A percentile compares a stretch with the other conserved stretches of the same genome.
Conservation (phyloP, 2,329 filamentous ascomycete genomes). For the Dactylellina parvicollis region DNA sequence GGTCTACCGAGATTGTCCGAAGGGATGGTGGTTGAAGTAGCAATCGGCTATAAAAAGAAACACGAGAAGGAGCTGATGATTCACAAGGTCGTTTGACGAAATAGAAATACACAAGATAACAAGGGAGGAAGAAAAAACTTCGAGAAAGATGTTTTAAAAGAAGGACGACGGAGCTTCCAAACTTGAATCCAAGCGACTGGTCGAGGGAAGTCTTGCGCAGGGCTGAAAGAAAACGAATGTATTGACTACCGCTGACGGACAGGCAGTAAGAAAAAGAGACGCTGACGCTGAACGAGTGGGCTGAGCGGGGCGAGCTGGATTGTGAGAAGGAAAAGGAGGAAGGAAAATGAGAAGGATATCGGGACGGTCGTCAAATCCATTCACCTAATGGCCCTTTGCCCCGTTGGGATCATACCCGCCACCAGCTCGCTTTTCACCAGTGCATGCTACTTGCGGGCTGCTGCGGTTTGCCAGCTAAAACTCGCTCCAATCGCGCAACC, state of each 20-base stretch:
- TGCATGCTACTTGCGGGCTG: not conserved
- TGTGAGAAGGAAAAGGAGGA: conserved; percentile 47
- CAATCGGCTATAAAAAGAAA: conserved; percentile 51
- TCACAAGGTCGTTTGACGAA: conserved; percentile 6
- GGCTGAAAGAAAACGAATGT: conserved; percentile 22
- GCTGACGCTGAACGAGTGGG: conserved; percentile 50
- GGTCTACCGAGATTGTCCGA: conserved; percentile 51
- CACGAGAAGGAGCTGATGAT: conserved; percentile 33
- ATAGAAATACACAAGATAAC: not conserved
- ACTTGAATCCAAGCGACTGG: conserved; percentile 24
- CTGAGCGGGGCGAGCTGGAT: conserved; percentile 47
- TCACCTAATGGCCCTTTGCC: conserved; percentile 28
- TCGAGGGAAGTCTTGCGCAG: conserved; percentile 28
- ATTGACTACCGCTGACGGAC: conserved; percentile 27
- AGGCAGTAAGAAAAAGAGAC: conserved; percentile 28
- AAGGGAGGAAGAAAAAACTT: not conserved
- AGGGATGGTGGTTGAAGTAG: conserved; percentile 21
- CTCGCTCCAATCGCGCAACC: conserved; percentile 42
- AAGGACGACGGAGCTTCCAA: conserved; percentile 18
- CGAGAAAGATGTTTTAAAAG: conserved; percentile 8
- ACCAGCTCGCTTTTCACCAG: conserved; percentile 21
- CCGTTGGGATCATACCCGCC: conserved; percentile 20
- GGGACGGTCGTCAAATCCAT: conserved; percentile 36
- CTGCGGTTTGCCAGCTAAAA: conserved; percentile 18
- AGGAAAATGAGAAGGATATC: conserved; percentile 51